These are phyloP conservation scores for Tulasnella sp. DNA, from an alignment of 768 basidiomycete genomes.

Conservation along the genomic window DNA sequence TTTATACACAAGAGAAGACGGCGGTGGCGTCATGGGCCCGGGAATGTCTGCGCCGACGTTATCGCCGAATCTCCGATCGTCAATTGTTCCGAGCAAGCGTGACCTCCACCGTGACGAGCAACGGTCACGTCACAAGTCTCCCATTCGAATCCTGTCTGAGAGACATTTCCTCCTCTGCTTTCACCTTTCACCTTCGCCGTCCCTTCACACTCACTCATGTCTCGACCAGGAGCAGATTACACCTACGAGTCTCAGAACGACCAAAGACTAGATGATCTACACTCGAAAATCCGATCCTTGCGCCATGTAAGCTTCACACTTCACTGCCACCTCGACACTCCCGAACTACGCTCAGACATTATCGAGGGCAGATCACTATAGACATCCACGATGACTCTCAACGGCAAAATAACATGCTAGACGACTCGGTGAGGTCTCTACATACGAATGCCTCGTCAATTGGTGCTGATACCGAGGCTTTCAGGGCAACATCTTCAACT, in stretches of 20 bases:
- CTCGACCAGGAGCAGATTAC: not conserved
- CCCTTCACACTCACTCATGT: not conserved
- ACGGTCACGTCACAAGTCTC: not conserved
- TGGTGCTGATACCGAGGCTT: not conserved
- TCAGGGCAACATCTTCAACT: slow-evolving; percentile 59
- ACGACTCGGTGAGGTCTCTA: slow-evolving; percentile 54
- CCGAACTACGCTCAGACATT: not conserved
- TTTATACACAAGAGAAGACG: not conserved
- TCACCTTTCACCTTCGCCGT: not conserved
- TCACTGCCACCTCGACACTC: not conserved
- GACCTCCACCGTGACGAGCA: not conserved
- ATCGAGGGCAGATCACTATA: slow-evolving; percentile 56
- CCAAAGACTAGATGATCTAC: slow-evolving; percentile 71
- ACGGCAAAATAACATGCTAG: slow-evolving; percentile 68
- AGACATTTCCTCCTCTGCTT: not conserved
- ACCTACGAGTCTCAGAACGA: slow-evolving; percentile 75
- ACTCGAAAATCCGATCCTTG: slow-evolving; percentile 73
- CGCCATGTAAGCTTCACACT: slow-evolving; percentile 51
- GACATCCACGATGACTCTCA: slow-evolving; percentile 83
- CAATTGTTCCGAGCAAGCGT: not conserved
- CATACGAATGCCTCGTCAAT: not conserved
- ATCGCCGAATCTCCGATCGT: not conserved
- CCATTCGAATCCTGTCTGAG: not conserved
- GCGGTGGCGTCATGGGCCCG: not conserved
- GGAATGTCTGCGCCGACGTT: not conserved